A percentile compares a stretch with the other conserved stretches of the same genome.
Conservation (phyloP, 2,329 filamentous ascomycete genomes). For the Penicillium verrucosum region DNA sequence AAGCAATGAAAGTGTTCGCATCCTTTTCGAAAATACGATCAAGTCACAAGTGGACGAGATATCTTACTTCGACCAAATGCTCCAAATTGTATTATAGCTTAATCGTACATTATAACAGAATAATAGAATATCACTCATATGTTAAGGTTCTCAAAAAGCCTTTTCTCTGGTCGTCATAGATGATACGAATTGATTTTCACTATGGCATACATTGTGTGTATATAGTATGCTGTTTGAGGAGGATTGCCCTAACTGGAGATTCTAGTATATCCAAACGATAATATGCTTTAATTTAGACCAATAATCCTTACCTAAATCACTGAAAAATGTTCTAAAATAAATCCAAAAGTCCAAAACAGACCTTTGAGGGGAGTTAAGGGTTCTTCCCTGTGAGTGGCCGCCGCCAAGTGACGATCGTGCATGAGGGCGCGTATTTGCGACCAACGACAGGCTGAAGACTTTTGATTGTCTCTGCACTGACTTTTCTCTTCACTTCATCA, state of each 20-base stretch:
- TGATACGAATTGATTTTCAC: background rate
- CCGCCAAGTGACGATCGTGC: conserved; percentile 24
- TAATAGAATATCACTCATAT: background rate
- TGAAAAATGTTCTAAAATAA: background rate
- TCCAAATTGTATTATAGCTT: too few species aligned
- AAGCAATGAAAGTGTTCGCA: too few species aligned
- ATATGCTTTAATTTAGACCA: background rate
- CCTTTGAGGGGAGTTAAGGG: background rate
- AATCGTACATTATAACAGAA: background rate
- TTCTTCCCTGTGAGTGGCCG: conserved; percentile 16
- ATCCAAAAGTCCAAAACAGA: background rate
- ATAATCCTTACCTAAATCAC: background rate
- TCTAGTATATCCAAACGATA: background rate
- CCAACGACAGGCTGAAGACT: conserved; percentile 23
- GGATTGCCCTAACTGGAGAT: background rate
- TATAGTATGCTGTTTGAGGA: background rate
- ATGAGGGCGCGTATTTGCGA: conserved; percentile 28
- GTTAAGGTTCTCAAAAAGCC: background rate
- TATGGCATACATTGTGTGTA: background rate
- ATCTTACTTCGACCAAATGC: background rate
- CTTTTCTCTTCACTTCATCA: conserved; percentile 27
- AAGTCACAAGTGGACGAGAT: too few species aligned
- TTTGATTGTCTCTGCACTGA: background rate
- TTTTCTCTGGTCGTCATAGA: background rate
- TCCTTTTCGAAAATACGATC: background rate